Evolutionary conservation across 228 moss, liverwort and hornwort species (phyloP).

Genomic region (Sphagnum magellanicum): DNA sequence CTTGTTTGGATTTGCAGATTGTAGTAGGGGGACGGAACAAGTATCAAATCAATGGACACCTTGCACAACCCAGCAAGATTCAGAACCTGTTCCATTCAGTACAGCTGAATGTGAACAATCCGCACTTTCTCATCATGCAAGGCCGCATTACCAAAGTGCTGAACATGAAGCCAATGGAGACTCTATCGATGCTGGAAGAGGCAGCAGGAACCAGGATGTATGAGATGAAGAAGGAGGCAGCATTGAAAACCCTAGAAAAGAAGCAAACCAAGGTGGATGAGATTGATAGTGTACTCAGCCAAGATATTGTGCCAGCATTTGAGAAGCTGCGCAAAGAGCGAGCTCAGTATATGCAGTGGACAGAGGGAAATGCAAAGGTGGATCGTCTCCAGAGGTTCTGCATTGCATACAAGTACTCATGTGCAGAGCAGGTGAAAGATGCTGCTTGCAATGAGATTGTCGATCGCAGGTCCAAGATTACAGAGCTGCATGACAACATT

Average conservation of each 20-base stretch:
- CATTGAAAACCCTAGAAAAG: slow-evolving; percentile 83
- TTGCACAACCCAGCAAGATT: slow-evolving; percentile 84
- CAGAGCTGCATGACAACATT: slow-evolving; percentile 34
- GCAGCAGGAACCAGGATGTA: slow-evolving; percentile 98
- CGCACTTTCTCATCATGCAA: slow-evolving; percentile 99
- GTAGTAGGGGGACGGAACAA: slow-evolving; percentile 96
- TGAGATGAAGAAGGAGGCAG: slow-evolving; percentile 87
- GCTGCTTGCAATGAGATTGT: slow-evolving; percentile 59
- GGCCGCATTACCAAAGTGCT: slow-evolving; percentile 97
- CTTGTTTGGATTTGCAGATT: slow-evolving; percentile 38
- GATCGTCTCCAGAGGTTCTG: slow-evolving; percentile 82
- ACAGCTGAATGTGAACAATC: slow-evolving; percentile 96
- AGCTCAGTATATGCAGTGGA: slow-evolving; percentile 91
- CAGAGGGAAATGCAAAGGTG: slow-evolving; percentile 71
- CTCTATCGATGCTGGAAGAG: slow-evolving; percentile 96
- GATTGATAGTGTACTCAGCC: slow-evolving; percentile 79
- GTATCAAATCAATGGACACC: slow-evolving; percentile 87
- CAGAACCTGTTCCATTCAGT: slow-evolving; percentile 96
- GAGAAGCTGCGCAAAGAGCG: slow-evolving; percentile 96
- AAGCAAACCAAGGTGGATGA: slow-evolving; percentile 93
- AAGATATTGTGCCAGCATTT: slow-evolving; percentile 86
- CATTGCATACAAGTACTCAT: slow-evolving; percentile 70
- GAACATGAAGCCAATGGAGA: slow-evolving; percentile 97
- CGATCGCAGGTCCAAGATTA: slow-evolving; percentile 41
- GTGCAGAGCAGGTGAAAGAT: slow-evolving; percentile 65